These are phyloP conservation scores for Gracilariopsis chorda DNA, from an alignment of 23 red algal species.

Conservation along the genomic window DNA sequence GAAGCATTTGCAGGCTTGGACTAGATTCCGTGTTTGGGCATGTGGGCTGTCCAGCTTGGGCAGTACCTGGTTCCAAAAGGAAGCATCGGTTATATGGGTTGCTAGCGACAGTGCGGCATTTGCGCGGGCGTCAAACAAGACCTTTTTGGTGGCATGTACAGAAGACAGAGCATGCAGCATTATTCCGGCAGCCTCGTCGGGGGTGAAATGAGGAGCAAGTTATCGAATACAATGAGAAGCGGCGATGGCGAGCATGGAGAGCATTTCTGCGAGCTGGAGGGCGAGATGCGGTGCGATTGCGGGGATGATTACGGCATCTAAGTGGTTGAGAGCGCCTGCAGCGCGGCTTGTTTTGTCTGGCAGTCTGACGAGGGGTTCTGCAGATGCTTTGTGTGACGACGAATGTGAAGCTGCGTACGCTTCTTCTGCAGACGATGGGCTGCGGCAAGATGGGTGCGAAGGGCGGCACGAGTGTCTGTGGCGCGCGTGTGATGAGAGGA, in stretches of 20 bases:
- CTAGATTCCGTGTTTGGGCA: background rate
- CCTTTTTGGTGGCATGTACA: constrained; percentile 18
- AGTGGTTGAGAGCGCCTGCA: background rate
- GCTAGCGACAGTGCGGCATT: background rate
- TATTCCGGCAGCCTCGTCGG: background rate
- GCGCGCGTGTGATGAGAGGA: background rate
- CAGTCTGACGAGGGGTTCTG: background rate
- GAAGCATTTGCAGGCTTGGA: background rate
- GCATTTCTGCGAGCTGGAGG: background rate
- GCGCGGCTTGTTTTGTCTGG: background rate
- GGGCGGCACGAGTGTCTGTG: background rate
- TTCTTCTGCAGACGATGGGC: constrained; percentile 8
- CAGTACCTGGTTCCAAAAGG: background rate
- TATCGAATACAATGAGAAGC: background rate
- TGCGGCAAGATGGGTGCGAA: constrained; percentile 26
- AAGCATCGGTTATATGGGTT: background rate
- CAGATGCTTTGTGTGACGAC: background rate
- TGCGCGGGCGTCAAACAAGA: constrained; percentile 16
- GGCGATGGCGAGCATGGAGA: background rate
- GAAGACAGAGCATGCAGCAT: background rate
- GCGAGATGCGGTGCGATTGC: background rate
- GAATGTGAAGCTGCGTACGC: background rate
- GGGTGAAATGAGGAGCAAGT: background rate
- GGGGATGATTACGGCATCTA: background rate
- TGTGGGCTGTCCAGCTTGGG: background rate